These are phyloP conservation scores for Lantana camara DNA, from an alignment of 257 asterid species.

Conservation along the genomic window DNA sequence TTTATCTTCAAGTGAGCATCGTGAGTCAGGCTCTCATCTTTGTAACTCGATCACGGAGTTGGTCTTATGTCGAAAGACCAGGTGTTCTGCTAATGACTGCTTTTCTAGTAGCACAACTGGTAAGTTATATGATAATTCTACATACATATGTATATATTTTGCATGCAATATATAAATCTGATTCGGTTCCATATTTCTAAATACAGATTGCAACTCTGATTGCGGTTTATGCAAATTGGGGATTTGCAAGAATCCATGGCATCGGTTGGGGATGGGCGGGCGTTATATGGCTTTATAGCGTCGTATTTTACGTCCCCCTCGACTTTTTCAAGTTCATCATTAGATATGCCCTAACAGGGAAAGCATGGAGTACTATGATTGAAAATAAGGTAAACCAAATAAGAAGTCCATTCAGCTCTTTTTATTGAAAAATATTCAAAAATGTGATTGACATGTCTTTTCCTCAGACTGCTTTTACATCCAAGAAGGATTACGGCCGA, in stretches of 20 bases:
- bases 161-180: not conserved
- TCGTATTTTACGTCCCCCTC: slow-evolving; percentile 49
- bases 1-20: slow-evolving; percentile 65
- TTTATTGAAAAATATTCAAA: too few species aligned
- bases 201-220: slow-evolving; percentile 50
- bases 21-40: slow-evolving; percentile 69
- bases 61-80: slow-evolving; percentile 54
- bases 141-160: not conserved
- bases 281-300: slow-evolving; percentile 55
- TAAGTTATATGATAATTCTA: not conserved
- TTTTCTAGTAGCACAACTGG: slow-evolving; percentile 52
- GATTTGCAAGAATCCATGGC: slow-evolving; percentile 47
- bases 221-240: slow-evolving; percentile 59
- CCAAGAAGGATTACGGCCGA: slow-evolving; percentile 54
- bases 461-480: slow-evolving; percentile 48
- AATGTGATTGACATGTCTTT: not conserved
- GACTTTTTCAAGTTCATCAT: slow-evolving; percentile 53
- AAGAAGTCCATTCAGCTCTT: too few species aligned
- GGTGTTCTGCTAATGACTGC: slow-evolving; percentile 54
- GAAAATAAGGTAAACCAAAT: slow-evolving; percentile 40
- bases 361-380: slow-evolving; percentile 53
- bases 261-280: slow-evolving; percentile 72
- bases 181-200: not conserved
- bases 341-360: slow-evolving; percentile 47
- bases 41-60: slow-evolving; percentile 63